Evolutionary conservation across 2,329 filamentous ascomycete genomes (phyloP), one percentile per base, ranked within the genome.

Genomic region (Botrytis porri): DNA sequence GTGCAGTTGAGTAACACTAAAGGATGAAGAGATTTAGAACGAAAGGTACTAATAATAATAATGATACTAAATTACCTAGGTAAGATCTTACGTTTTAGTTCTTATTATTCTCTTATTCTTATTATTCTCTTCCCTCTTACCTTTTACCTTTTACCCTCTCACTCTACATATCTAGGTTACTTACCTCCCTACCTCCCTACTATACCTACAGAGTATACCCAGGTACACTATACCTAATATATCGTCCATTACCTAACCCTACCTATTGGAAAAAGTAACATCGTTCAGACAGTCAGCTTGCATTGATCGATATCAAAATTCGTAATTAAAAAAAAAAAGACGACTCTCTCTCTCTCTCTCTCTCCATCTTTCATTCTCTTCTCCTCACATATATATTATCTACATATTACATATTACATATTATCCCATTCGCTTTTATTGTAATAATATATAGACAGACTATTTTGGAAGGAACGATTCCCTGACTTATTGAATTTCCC

Each of bases 401-500:
- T 14, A 51, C 45, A 25, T 9, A 25, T 39, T 16, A 6, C 9
- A 20, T 14, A 14, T 10, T 16, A 14, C 22, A 37, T 39, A 16
- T 14, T 37, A 61, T 61, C 2, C 57, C 20, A 22, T 35, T 60
- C 32, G 22, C 32, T n/a, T n/a, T n/a, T n/a, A n/a, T n/a, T 29
- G 29, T 29, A 29, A 57, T 57, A 29, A n/a, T 54, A 54, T 22
- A 62, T 14, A 62, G 22, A 18, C 25, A 51, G 22, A 35, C 37
- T 6, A 66, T 66, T n/a, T 25, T 16, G 18, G 29, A 65, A 71
- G 69, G 45, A 57, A 41, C 45, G 60, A 41, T 65, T 57, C 69
- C 69, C 69, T 71, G 60, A n/a, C 45, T 65, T 48, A 63, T 63
- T 70, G 54, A 45, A 62, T 37, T 70, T 62, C n/a, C 32, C 25